Conservation (phyloP, 1,284 basidiomycete genomes). For the Austroboletus novae-zelandiae region DNA sequence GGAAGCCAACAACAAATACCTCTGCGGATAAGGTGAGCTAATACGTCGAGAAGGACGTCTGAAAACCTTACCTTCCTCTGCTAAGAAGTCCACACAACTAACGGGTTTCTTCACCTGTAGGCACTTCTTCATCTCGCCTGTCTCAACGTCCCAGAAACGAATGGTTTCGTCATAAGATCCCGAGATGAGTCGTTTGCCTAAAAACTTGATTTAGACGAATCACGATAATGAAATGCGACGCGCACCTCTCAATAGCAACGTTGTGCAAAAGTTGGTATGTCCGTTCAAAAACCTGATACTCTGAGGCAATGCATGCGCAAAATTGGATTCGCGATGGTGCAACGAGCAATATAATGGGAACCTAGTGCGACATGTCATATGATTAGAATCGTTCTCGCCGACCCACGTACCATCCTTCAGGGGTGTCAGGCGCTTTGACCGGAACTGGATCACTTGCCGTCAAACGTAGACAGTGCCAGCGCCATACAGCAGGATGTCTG, state of each 20-base stretch:
- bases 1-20: slow-evolving; percentile 89
- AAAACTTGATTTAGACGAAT: neutral
- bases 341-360: slow-evolving; percentile 77
- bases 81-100: slow-evolving; percentile 85
- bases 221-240: slow-evolving; percentile 3
- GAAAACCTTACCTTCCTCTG: slow-evolving; percentile 61
- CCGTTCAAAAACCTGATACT: slow-evolving; percentile 75
- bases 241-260: slow-evolving; percentile 68
- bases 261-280: slow-evolving; percentile 88
- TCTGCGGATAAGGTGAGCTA: slow-evolving; percentile 40
- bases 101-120: slow-evolving; percentile 82
- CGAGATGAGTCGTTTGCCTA: slow-evolving; percentile 76
- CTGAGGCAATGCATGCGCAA: slow-evolving; percentile 75
- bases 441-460: slow-evolving; percentile 75
- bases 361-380: slow-evolving; percentile 38
- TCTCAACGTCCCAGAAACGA: slow-evolving; percentile 83
- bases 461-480: slow-evolving; percentile 69
- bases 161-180: slow-evolving; percentile 92
- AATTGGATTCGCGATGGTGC: slow-evolving; percentile 86
- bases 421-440: slow-evolving; percentile 54
- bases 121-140: slow-evolving; percentile 78
- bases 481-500: slow-evolving; percentile 75
- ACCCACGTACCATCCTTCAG: slow-evolving; percentile 65
- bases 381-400: neutral
- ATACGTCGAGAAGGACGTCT: neutral